Conservation (phyloP, 1,284 basidiomycete species). For the Peniophora sp. region DNA sequence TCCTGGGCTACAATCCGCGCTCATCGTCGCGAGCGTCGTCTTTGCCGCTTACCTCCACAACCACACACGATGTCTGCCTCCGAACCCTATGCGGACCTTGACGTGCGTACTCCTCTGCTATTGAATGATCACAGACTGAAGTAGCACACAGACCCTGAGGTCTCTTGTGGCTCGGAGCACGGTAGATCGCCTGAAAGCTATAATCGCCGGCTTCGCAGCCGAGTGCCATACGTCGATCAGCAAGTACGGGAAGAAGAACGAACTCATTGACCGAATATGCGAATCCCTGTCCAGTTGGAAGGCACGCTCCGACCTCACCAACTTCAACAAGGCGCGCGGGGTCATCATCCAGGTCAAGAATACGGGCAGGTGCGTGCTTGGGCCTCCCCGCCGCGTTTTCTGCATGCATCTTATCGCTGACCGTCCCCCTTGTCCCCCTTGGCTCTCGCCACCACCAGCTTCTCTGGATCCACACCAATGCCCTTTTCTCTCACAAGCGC, state of each 20-base stretch:
- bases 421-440: neutral
- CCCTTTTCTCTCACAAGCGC: neutral
- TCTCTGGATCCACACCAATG: neutral
- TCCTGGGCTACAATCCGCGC: neutral
- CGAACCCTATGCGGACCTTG: conserved; percentile 55
- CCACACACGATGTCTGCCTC: conserved; percentile 31
- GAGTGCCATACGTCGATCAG: conserved; percentile 59
- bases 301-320: conserved; percentile 42
- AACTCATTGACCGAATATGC: conserved; percentile 68
- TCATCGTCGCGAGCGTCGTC: conserved; percentile 2
- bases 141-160: conserved; percentile 30
- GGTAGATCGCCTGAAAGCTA: conserved; percentile 74
- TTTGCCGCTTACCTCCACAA: neutral
- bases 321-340: conserved; percentile 56
- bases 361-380: conserved; percentile 48
- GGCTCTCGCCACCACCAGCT: neutral
- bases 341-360: conserved; percentile 55
- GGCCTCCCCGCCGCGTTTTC: conserved; percentile 7
- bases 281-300: conserved; percentile 52
- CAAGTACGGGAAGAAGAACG: conserved; percentile 79
- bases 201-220: conserved; percentile 65
- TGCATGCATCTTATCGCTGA: neutral
- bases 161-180: conserved; percentile 48
- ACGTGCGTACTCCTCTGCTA: conserved; percentile 30
- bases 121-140: conserved; percentile 7